phyloP scores from a whole-genome alignment of 2,329 filamentous ascomycete species.

The Diaporthe ilicicola region DNA sequence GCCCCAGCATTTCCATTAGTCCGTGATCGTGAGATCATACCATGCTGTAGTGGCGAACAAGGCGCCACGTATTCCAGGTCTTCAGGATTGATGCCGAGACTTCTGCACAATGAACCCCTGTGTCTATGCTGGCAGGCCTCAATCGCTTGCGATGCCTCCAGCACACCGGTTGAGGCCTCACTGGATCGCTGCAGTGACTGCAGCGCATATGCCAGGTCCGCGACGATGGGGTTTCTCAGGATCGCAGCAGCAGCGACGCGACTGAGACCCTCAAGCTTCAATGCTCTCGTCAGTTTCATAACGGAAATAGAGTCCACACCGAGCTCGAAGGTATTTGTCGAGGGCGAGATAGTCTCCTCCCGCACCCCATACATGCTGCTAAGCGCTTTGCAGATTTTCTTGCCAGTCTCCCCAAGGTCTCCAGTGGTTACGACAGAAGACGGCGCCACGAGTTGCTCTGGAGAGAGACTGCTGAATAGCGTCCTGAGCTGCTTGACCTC shows the following conservation, averaged over 20 bases:
- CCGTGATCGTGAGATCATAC: constrained; percentile 79
- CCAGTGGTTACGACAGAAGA: constrained; percentile 43
- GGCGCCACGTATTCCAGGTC: constrained; percentile 79
- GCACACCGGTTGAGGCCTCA: constrained; percentile 38
- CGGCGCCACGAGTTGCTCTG: constrained; percentile 68
- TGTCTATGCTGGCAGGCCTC: constrained; percentile 72
- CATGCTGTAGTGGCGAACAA: constrained; percentile 86
- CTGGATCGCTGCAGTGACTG: constrained; percentile 28
- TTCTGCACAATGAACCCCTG: constrained; percentile 57
- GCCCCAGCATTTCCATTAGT: constrained; percentile 60
- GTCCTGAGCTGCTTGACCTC: constrained; percentile 75
- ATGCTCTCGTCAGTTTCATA: constrained; percentile 70
- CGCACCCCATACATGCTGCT: constrained; percentile 59
- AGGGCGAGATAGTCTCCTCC: constrained; percentile 53
- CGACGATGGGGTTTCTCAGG: constrained; percentile 67
- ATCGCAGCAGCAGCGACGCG: constrained; percentile 71
- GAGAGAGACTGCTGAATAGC: constrained; percentile 70
- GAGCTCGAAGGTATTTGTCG: constrained; percentile 81
- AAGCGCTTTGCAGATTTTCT: constrained; percentile 62
- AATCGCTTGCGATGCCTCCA: constrained; percentile 67
- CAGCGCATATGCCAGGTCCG: constrained; percentile 54
- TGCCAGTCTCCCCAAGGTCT: constrained; percentile 47
- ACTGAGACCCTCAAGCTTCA: constrained; percentile 70
- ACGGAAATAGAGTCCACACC: constrained; percentile 90
- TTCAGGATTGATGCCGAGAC: constrained; percentile 57